Evolutionary conservation across 2,329 filamentous ascomycete species (phyloP).

Genomic region (Penicillium hordei): DNA sequence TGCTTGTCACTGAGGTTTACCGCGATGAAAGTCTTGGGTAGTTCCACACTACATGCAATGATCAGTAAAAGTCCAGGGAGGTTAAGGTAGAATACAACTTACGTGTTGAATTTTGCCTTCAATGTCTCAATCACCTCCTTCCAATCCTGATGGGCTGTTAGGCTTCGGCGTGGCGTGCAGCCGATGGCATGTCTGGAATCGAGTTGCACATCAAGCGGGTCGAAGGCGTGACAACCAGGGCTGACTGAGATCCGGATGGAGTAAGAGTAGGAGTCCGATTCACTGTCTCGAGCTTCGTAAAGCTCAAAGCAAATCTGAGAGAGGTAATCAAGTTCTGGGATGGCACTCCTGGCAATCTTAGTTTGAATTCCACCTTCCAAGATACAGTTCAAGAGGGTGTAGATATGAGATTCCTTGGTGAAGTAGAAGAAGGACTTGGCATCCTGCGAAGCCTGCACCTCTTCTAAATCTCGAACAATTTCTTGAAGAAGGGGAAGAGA

Average conservation of each 20-base stretch:
- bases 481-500: slow-evolving; percentile 92
- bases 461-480: slow-evolving; percentile 94
- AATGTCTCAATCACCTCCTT: slow-evolving; percentile 95
- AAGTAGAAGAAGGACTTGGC: slow-evolving; percentile 99
- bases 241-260: slow-evolving; percentile 95
- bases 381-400: slow-evolving; percentile 96
- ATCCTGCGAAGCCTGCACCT: slow-evolving; percentile 91
- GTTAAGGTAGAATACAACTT: slow-evolving; percentile 43
- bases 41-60: slow-evolving; percentile 44
- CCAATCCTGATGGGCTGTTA: slow-evolving; percentile 93
- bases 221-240: slow-evolving; percentile 93
- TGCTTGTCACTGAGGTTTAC: slow-evolving; percentile 54
- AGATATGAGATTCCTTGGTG: slow-evolving; percentile 98
- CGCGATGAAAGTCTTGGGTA: slow-evolving; percentile 53
- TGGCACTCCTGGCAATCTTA: slow-evolving; percentile 92
- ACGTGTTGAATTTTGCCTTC: slow-evolving; percentile 92
- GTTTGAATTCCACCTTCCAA: slow-evolving; percentile 95
- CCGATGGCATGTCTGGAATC: slow-evolving; percentile 97
- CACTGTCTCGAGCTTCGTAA: slow-evolving; percentile 87
- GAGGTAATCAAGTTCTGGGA: slow-evolving; percentile 95
- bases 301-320: slow-evolving; percentile 98
- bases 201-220: slow-evolving; percentile 92
- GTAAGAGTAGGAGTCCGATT: slow-evolving; percentile 80
- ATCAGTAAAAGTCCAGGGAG: slow-evolving; percentile 2
- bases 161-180: slow-evolving; percentile 81